Base-by-base conservation (phyloP, 805 yeast species). In the Crinitomyces ghanaensis region DNA sequence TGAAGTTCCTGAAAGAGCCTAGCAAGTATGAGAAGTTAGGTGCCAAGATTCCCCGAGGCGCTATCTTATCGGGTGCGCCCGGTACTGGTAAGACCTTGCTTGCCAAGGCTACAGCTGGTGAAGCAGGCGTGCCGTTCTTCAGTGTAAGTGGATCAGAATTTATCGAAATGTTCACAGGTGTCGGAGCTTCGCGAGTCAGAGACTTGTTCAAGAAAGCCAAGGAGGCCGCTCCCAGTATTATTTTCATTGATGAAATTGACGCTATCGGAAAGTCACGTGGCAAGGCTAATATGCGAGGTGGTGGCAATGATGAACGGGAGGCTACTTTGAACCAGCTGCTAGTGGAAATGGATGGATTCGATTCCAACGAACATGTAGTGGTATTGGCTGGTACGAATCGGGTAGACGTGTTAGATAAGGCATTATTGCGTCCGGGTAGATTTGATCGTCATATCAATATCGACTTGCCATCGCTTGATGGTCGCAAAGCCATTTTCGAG, bases 181-280 rank as follows among this genome's bases (percentile, higher is more conserved):
- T 85, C 17, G 95, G 95, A 62, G 95, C 95, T 3, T 77, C 88
- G 3, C 70, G 96, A 56, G 96, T 85, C 26, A 80, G 96, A 56
- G 95, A 86, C 52, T 66, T 85, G 50, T 85, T 85, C 62, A 77
- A 79, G 52, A 80, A 82, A 29, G 96, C 95, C 12, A 70, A 94
- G 50, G 80, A 79, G 42, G 78, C 74, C 65, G 91, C 95, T 0
- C 96, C 96, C 5, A 69, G 93, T 2, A 85, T 85, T 48, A 77
- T 85, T 34, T 85, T 85, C 53, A 83, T 85, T 33, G 96, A 85
- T 62, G 96, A 85, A 61, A 86, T 85, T 49, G 96, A 85, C 64
- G 95, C 96, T 14, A 86, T 85, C 53, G 96, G 96, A 53, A 83
- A 80, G 58, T 95, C 95, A 18, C 83, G 88, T 51, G 95, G 95